These are phyloP conservation scores for Annulohypoxylon maeteangense DNA, from an alignment of 495 filamentous ascomycete species.

Conservation along the genomic window DNA sequence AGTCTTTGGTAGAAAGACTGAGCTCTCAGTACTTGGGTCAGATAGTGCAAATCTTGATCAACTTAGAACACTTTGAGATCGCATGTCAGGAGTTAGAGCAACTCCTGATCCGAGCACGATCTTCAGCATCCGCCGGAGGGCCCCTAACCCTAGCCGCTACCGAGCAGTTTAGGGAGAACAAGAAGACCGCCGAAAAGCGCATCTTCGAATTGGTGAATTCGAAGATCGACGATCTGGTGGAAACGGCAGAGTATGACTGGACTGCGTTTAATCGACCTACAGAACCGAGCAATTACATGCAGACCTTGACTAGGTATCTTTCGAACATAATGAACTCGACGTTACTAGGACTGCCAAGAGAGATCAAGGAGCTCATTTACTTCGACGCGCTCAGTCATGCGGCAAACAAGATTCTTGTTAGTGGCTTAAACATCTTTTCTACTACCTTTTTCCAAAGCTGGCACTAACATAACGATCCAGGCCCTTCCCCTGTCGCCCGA, in stretches of 20 bases:
- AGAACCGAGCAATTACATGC: constrained; percentile 91
- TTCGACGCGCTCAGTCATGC: constrained; percentile 95
- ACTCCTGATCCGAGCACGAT: constrained; percentile 81
- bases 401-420: constrained; percentile 82
- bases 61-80: constrained; percentile 94
- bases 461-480: constrained; percentile 48
- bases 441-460: neutral
- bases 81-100: constrained; percentile 89
- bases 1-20: constrained; percentile 86
- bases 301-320: constrained; percentile 90
- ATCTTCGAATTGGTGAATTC: constrained; percentile 99
- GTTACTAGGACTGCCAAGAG: constrained; percentile 85
- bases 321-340: constrained; percentile 96
- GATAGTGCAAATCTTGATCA: constrained; percentile 98
- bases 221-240: constrained; percentile 97
- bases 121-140: constrained; percentile 77
- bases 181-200: constrained; percentile 95
- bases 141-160: constrained; percentile 82
- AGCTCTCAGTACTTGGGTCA: constrained; percentile 94
- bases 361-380: constrained; percentile 97
- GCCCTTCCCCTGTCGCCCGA: constrained; percentile 82
- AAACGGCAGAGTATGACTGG: constrained; percentile 98
- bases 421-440: constrained; percentile 20
- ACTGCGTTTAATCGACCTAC: constrained; percentile 69
- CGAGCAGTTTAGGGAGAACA: constrained; percentile 84